These are phyloP conservation scores for Xylaria palmicola DNA, from an alignment of 495 filamentous ascomycete species.

Conservation along the genomic window DNA sequence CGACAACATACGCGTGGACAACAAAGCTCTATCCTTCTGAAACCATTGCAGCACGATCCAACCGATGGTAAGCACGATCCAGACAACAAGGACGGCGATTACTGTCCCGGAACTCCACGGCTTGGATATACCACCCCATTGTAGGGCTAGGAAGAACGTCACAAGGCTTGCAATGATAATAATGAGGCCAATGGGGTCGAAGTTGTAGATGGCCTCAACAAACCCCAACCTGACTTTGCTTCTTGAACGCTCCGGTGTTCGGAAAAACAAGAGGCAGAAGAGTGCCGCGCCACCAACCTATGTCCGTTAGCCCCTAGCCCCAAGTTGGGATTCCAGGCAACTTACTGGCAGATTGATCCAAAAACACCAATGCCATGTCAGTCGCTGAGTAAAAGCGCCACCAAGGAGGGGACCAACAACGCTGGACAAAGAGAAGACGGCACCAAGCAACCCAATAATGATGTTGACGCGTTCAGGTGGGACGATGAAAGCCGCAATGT, in stretches of 20 bases:
- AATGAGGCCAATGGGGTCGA: not conserved
- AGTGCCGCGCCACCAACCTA: not conserved
- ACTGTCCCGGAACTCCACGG: not conserved
- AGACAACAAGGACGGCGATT: not conserved
- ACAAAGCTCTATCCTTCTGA: conserved; percentile 41
- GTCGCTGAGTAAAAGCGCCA: conserved; percentile 51
- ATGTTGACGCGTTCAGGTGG: conserved; percentile 35
- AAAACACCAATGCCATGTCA: not conserved
- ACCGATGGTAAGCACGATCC: not conserved
- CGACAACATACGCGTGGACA: conserved; percentile 43
- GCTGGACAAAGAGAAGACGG: conserved; percentile 27
- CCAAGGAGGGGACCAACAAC: conserved; percentile 53
- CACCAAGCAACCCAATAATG: conserved; percentile 37
- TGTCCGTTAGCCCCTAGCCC: too few relatives aligned
- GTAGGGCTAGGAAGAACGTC: not conserved
- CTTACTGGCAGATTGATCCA: not conserved
- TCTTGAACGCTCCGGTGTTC: not conserved
- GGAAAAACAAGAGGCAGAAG: conserved; percentile 5
- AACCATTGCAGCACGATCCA: conserved; percentile 34
- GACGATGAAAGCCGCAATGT: conserved; percentile 40
- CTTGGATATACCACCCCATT: not conserved
- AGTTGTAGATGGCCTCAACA: not conserved
- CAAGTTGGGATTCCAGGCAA: too few relatives aligned
- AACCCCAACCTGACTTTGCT: not conserved
- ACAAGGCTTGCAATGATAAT: not conserved